phyloP scores from a whole-genome alignment of 208 protist species.

The Entamoeba moshkovskii region DNA sequence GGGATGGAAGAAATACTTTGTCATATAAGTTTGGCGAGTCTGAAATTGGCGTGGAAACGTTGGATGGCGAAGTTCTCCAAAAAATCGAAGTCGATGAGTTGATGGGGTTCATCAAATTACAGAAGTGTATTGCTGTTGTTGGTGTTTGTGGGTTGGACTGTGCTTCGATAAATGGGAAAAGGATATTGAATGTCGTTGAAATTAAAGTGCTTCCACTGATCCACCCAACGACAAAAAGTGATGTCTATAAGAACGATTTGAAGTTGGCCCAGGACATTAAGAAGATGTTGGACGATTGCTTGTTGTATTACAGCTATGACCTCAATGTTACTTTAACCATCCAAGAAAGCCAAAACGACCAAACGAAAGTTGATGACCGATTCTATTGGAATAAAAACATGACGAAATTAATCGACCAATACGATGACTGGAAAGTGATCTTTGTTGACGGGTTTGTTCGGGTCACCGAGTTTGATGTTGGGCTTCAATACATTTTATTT shows the following conservation, averaged over 20 bases:
- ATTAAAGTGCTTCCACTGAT: neutral
- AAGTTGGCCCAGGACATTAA: neutral
- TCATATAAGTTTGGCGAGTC: too few species aligned
- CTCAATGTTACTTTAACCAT: neutral
- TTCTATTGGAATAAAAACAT: neutral
- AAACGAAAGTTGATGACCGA: neutral
- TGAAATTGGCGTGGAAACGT: too few species aligned
- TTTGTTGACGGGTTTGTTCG: neutral
- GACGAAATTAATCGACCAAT: neutral
- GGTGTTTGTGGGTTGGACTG: neutral
- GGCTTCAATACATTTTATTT: constrained; percentile 25
- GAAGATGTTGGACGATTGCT: neutral
- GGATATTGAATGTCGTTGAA: neutral
- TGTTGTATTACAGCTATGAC: neutral
- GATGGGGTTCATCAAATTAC: neutral
- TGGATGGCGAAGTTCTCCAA: too few species aligned
- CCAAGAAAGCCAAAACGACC: neutral
- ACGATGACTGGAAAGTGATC: neutral
- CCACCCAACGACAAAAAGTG: neutral
- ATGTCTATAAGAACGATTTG: neutral
- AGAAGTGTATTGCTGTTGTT: neutral
- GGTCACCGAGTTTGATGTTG: neutral
- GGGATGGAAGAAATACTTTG: too few species aligned
- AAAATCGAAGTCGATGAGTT: neutral
- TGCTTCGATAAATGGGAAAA: neutral